phyloP scores from a whole-genome alignment of 805 yeast genomes.

The Kregervanrija pseudodelftensis region DNA sequence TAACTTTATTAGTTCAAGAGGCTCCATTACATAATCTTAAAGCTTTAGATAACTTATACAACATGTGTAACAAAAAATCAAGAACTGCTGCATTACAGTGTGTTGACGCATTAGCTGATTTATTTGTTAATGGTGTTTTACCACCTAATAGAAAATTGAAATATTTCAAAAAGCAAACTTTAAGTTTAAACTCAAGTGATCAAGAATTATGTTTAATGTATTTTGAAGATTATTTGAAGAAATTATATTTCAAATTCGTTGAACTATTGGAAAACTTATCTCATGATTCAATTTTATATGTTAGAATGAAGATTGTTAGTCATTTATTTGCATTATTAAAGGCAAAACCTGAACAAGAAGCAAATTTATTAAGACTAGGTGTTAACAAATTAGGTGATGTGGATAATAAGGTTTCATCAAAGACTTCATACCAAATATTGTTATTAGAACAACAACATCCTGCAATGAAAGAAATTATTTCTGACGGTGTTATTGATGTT shows the following conservation, averaged over 20 bases:
- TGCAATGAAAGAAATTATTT: slow-evolving; percentile 81
- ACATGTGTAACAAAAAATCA: slow-evolving; percentile 83
- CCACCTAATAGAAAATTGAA: slow-evolving; percentile 82
- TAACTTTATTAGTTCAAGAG: slow-evolving; percentile 88
- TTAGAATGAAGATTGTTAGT: slow-evolving; percentile 66
- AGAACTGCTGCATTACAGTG: slow-evolving; percentile 91
- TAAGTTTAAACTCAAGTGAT: slow-evolving; percentile 37
- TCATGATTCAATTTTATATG: slow-evolving; percentile 89
- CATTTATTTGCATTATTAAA: slow-evolving; percentile 76
- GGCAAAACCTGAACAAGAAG: slow-evolving; percentile 95
- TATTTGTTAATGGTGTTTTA: slow-evolving; percentile 72
- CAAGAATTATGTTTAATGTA: slow-evolving; percentile 65
- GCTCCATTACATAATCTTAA: slow-evolving; percentile 87
- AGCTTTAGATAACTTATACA: slow-evolving; percentile 70
- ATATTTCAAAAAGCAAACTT: slow-evolving; percentile 71
- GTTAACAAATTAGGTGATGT: slow-evolving; percentile 92
- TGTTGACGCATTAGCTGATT: slow-evolving; percentile 82
- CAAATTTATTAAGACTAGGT: slow-evolving; percentile 77
- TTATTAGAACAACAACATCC: slow-evolving; percentile 89
- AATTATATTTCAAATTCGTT: slow-evolving; percentile 64
- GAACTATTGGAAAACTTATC: slow-evolving; percentile 70
- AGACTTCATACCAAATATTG: slow-evolving; percentile 73
- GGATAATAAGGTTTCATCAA: slow-evolving; percentile 85
- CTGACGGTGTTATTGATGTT: slow-evolving; percentile 74
- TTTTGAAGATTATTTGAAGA: slow-evolving; percentile 86